These are phyloP conservation scores for Argentina anserina DNA, from an alignment of 306 rosid species.

Conservation along the genomic window DNA sequence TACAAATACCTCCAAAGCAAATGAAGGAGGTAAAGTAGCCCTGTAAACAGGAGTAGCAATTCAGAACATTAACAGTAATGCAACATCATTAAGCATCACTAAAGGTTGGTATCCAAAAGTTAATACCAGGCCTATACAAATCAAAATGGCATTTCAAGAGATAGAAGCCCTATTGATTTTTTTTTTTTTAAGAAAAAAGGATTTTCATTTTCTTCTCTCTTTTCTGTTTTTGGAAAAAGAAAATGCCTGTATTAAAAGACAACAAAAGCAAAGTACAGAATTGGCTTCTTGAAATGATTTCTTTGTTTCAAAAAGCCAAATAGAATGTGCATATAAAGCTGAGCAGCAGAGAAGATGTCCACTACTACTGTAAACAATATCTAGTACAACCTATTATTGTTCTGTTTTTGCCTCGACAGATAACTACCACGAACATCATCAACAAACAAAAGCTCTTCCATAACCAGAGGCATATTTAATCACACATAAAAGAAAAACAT, in stretches of 20 bases:
- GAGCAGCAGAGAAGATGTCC: not conserved
- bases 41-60: slow-evolving; percentile 39
- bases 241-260: no score
- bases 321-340: not conserved
- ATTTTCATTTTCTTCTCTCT: not conserved
- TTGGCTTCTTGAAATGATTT: not conserved
- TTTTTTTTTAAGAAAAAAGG: not conserved
- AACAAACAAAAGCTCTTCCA: not conserved
- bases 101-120: not conserved
- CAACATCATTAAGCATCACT: slow-evolving; percentile 20
- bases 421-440: not conserved
- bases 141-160: not conserved
- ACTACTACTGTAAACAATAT: not conserved
- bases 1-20: slow-evolving; percentile 95
- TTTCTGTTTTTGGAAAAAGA: no score
- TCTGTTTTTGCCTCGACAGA: not conserved
- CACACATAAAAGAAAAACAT: not conserved
- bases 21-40: slow-evolving; percentile 97
- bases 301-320: not conserved
- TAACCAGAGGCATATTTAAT: not conserved
- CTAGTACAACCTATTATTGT: not conserved
- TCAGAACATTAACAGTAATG: slow-evolving; percentile 12
- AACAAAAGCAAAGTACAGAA: no score
- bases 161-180: not conserved
- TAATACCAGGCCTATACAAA: not conserved